A percentile compares a stretch with the other conserved stretches of the same genome.
These are phyloP conservation scores for Aspergillus amoenus DNA, from an alignment of 2,329 filamentous ascomycete species.

Conservation along the genomic window DNA sequence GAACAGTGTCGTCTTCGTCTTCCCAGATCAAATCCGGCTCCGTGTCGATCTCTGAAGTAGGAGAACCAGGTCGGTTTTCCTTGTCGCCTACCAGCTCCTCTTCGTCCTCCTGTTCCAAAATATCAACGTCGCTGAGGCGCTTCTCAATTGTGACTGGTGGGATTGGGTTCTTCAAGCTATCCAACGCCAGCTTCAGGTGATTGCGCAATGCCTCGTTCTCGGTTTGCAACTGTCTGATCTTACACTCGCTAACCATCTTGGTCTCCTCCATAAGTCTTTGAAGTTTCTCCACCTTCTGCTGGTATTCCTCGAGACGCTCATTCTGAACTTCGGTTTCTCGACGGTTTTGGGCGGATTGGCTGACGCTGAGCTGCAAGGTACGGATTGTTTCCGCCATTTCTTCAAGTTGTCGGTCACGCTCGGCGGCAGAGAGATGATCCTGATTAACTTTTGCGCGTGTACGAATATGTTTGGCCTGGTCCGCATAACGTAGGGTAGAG, in stretches of 20 bases:
- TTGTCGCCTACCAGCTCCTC: conserved; percentile 50
- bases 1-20: conserved; percentile 48
- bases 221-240: conserved; percentile 84
- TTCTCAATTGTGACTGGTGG: conserved; percentile 47
- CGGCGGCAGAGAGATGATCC: conserved; percentile 85
- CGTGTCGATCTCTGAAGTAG: conserved; percentile 27
- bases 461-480: conserved; percentile 96
- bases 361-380: conserved; percentile 72
- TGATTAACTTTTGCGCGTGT: conserved; percentile 94
- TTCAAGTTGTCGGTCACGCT: conserved; percentile 89
- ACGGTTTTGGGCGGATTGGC: conserved; percentile 67
- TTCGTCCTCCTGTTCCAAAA: neutral
- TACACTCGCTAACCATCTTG: conserved; percentile 84
- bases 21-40: conserved; percentile 45
- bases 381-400: conserved; percentile 97
- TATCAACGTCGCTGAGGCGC: conserved; percentile 37
- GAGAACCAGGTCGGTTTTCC: conserved; percentile 36
- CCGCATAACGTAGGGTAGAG: conserved; percentile 91
- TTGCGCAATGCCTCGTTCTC: conserved; percentile 87
- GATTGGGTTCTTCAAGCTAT: conserved; percentile 89
- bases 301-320: conserved; percentile 89
- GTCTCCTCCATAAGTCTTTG: conserved; percentile 96
- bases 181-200: conserved; percentile 82
- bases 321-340: conserved; percentile 71
- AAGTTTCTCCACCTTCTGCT: conserved; percentile 83